phyloP scores from a whole-genome alignment of 345 rosid species.

The Hibiscus mutabilis region DNA sequence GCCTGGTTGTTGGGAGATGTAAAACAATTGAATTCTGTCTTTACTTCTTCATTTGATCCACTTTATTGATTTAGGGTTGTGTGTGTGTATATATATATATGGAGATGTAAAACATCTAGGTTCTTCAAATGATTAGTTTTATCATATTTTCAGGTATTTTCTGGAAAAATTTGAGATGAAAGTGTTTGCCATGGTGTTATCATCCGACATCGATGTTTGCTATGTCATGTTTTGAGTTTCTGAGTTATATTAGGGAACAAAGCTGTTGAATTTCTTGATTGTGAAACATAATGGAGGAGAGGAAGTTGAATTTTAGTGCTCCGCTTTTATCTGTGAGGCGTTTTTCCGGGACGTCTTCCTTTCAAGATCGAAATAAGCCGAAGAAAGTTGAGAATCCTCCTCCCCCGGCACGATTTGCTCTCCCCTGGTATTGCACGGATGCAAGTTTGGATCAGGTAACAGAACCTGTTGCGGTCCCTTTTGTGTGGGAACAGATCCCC shows the following conservation, averaged over 20 bases:
- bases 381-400: slow-evolving; percentile 22
- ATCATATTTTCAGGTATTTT: not conserved
- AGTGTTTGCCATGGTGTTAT: slow-evolving; percentile 1
- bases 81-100: not conserved
- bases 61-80: not conserved
- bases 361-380: slow-evolving; percentile 26
- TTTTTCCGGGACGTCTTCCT: slow-evolving; percentile 24
- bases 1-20: not conserved
- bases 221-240: slow-evolving; percentile 1
- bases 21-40: not conserved
- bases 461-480: slow-evolving; percentile 77
- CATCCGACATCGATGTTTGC: too few relatives aligned
- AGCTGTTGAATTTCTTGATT: not conserved
- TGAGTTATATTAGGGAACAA: slow-evolving; percentile 2
- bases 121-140: not conserved
- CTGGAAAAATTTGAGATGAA: not conserved
- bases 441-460: slow-evolving; percentile 51
- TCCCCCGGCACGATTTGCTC: slow-evolving; percentile 19
- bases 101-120: not conserved
- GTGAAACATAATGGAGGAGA: slow-evolving; percentile 50
- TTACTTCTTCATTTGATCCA: not conserved
- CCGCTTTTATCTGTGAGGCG: slow-evolving; percentile 86
- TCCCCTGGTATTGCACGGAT: slow-evolving; percentile 26
- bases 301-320: slow-evolving; percentile 61
- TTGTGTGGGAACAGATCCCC: slow-evolving; percentile 79